Percentiles rank a stretch among this genome's conserved stretches.
phyloP scores from a whole-genome alignment of 225 moss, liverwort and hornwort genomes.

The Physcomitrium patens region DNA sequence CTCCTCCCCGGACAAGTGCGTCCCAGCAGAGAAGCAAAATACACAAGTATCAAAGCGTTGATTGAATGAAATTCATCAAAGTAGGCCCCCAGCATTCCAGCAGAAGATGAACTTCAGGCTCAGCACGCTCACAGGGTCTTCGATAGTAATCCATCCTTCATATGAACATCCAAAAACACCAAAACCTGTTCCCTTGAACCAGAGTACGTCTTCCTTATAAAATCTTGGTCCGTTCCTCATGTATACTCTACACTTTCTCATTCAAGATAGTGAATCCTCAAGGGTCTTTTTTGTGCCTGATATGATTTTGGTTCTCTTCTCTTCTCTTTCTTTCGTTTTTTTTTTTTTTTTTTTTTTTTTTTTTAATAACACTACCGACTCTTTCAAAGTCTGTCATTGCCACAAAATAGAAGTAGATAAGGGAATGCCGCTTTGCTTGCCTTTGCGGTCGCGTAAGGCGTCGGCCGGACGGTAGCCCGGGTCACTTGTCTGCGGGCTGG shows the following conservation, averaged over 20 bases:
- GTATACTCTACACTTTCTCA: constrained; percentile 45
- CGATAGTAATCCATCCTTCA: constrained; percentile 38
- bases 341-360: constrained; percentile 21
- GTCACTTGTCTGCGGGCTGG: constrained; percentile 92
- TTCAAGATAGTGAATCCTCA: constrained; percentile 22
- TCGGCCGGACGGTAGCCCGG: constrained; percentile 85
- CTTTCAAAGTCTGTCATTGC: constrained; percentile 87
- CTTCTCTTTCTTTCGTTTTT: constrained; percentile 30
- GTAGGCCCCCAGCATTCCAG: constrained; percentile 86
- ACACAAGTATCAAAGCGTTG: constrained; percentile 72
- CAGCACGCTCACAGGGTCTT: constrained; percentile 69
- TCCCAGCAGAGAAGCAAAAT: constrained; percentile 78
- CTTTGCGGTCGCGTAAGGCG: constrained; percentile 99
- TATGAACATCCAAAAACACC: constrained; percentile 62
- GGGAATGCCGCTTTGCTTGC: constrained; percentile 95
- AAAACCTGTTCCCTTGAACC: constrained; percentile 54
- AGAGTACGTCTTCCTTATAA: constrained; percentile 52
- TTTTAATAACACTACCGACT: constrained; percentile 56
- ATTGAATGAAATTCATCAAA: constrained; percentile 66
- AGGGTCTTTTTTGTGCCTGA: constrained; percentile 48
- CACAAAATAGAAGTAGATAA: constrained; percentile 78
- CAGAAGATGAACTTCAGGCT: constrained; percentile 94
- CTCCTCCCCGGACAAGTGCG: constrained; percentile 93
- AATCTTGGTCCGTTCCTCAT: constrained; percentile 55
- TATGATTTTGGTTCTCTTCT: neutral